Evolutionary conservation across 2,329 filamentous ascomycete genomes (phyloP).

Genomic region (Diaporthe citrichinensis): DNA sequence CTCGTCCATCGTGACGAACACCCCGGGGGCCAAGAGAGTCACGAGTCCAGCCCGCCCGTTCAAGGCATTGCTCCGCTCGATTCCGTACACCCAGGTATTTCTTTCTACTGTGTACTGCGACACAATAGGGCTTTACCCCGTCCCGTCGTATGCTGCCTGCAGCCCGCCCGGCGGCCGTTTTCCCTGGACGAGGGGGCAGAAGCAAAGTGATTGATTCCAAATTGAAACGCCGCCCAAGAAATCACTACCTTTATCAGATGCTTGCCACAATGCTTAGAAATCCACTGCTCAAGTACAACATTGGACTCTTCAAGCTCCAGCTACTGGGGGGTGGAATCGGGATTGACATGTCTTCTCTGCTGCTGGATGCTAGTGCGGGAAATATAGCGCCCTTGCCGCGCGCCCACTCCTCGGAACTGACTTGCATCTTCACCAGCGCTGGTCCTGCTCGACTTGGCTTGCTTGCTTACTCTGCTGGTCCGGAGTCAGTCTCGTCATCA

Average conservation of each 20-base stretch:
- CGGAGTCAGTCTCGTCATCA: not conserved
- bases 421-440: not conserved
- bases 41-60: conserved; percentile 16
- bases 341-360: not conserved
- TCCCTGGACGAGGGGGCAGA: not conserved
- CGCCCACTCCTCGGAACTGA: not conserved
- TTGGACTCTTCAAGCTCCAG: not conserved
- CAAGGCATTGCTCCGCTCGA: conserved; percentile 19
- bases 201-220: not conserved
- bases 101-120: not conserved
- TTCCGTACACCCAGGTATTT: not conserved
- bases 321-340: not conserved
- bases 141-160: not conserved
- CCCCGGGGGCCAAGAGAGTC: conserved; percentile 23
- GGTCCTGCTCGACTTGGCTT: not conserved
- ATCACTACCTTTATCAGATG: not conserved
- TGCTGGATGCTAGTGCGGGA: conserved; percentile 12
- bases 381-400: conserved; percentile 23
- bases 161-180: conserved; percentile 22
- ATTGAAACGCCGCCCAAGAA: conserved; percentile 7
- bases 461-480: not conserved
- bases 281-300: not conserved
- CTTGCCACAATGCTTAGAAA: conserved; percentile 26
- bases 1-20: not conserved
- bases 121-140: not conserved